phyloP scores from a whole-genome alignment of 345 rosid genomes.

The Citrus unshiu region DNA sequence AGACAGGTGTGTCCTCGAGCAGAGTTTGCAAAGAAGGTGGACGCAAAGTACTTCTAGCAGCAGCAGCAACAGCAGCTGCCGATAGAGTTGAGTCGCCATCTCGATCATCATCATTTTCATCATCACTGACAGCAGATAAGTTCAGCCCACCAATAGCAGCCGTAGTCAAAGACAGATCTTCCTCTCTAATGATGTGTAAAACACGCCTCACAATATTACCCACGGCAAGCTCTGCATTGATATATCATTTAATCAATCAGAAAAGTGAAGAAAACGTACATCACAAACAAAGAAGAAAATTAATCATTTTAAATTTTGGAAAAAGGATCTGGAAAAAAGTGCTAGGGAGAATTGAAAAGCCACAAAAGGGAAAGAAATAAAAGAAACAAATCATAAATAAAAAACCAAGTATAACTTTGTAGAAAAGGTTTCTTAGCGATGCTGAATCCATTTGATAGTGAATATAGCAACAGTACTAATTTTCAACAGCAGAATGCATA shows the following conservation, averaged over 20 bases:
- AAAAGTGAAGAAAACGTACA: background rate
- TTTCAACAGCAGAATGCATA: background rate
- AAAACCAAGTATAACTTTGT: background rate
- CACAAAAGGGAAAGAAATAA: background rate
- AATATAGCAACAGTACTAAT: background rate
- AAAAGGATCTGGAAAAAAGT: background rate
- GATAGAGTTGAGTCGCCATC: conserved; percentile 62
- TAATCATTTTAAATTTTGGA: background rate
- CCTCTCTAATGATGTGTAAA: conserved; percentile 94
- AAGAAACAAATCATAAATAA: background rate
- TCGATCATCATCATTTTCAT: conserved; percentile 50
- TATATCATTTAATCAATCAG: background rate
- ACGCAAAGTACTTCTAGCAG: conserved; percentile 85
- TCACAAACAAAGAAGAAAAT: background rate
- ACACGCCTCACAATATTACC: conserved; percentile 95
- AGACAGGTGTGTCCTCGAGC: conserved; percentile 75
- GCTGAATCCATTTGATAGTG: background rate
- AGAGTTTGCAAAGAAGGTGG: conserved; percentile 93
- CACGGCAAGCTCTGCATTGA: conserved; percentile 91
- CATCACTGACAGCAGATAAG: conserved; percentile 72
- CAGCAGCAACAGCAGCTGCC: conserved; percentile 93
- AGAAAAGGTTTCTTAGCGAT: background rate
- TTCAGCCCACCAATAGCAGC: conserved; percentile 81
- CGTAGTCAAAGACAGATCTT: conserved; percentile 73
- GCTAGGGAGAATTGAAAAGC: background rate